Base-by-base conservation (phyloP, 2,329 filamentous ascomycete species). In the Ophiosphaerella herpotricha region DNA sequence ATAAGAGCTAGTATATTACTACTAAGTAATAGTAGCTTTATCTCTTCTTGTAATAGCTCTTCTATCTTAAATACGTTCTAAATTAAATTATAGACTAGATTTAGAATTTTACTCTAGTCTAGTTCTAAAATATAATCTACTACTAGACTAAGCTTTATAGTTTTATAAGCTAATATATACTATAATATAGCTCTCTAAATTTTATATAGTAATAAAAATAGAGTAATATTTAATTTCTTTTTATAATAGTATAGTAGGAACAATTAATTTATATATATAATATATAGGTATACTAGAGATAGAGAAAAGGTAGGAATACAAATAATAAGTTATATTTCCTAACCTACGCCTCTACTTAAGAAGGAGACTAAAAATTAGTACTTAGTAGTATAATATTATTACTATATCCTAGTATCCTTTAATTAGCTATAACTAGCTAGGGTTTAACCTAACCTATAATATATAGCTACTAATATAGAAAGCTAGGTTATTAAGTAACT, bases 41-140 rank as follows among this genome's bases (percentile, higher is more conserved):
- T 39, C 13, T 35, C 43, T 18, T 46, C 24, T n/a, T 39, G 34
- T n/a, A 39, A n/a, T 14, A 46, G 32, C 1, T 31, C 7, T 7
- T 34, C n/a, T 21, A 39, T 46, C n/a, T 39, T n/a, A 39, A 35
- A 32, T 13, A 39, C 36, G 31, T 46, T 23, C 35, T 24, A 46
- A 23, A 46, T 46, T 23, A 46, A 31, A 33, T 46, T 35, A 31
- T 35, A 35, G 12, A 46, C 29, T 35, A 34, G 43, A 33, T 46
- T 46, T 7, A 46, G 34, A 33, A 29, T 39, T 2, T 14, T 13
- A 2, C 39, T 6, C 9, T 26, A 5, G 13, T 46, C 43, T 34
- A 3, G 23, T 8, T 32, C 1, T n/a, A 32, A 16, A 9, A 46
- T 16, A 21, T 31, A 31, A 26, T 23, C 13, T 7, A 46, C 18